These are phyloP conservation scores for Ascobolus immersus DNA, from an alignment of 495 filamentous ascomycete species.

Conservation along the genomic window DNA sequence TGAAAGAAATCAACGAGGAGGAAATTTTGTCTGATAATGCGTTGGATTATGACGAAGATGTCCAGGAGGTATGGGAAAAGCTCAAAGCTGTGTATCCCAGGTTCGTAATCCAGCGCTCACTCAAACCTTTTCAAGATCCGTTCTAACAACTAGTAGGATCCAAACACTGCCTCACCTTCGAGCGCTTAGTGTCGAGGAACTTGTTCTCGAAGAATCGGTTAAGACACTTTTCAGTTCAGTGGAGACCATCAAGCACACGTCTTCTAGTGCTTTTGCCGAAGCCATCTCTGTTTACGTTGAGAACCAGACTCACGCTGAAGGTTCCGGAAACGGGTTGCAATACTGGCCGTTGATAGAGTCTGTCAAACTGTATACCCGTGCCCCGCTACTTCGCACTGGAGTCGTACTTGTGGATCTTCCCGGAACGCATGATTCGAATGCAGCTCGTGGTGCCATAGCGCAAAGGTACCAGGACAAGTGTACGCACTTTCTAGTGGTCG, in stretches of 20 bases:
- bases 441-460: slow-evolving; percentile 34
- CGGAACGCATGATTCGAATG: slow-evolving; percentile 38
- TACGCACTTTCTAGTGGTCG: slow-evolving; percentile 33
- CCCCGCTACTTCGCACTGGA: slow-evolving; percentile 30
- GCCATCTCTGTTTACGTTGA: slow-evolving; percentile 26
- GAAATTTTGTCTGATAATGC: too few relatives aligned
- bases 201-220: slow-evolving; percentile 22
- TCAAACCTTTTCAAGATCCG: too few relatives aligned
- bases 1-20: slow-evolving; percentile 26
- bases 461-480: slow-evolving; percentile 35
- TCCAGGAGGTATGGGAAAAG: slow-evolving; percentile 35
- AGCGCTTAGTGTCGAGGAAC: slow-evolving; percentile 15
- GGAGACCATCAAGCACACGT: slow-evolving; percentile 18
- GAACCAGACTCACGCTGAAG: slow-evolving; percentile 24
- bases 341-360: slow-evolving; percentile 44
- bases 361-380: too few relatives aligned
- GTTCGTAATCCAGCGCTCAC: background rate
- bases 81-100: slow-evolving; percentile 37
- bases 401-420: slow-evolving; percentile 43
- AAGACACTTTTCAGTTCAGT: slow-evolving; percentile 24
- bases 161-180: slow-evolving; percentile 24
- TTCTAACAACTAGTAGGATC: background rate
- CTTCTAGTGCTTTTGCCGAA: slow-evolving; percentile 21
- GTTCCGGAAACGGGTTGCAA: slow-evolving; percentile 21
- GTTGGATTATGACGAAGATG: slow-evolving; percentile 25